phyloP scores from a whole-genome alignment of 208 protist genomes.

The Crithidia brevicula region DNA sequence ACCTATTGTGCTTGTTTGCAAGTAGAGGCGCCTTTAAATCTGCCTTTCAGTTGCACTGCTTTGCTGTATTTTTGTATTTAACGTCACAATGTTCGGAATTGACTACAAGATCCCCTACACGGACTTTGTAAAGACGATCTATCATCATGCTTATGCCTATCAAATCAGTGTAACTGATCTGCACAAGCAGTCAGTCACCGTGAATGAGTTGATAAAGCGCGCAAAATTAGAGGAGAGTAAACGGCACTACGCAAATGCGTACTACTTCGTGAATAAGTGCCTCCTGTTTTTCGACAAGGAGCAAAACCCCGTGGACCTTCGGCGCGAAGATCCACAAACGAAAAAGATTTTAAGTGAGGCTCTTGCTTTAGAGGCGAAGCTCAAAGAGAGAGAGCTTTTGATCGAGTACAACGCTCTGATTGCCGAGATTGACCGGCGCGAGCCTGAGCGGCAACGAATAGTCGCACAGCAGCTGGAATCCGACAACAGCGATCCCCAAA shows the following conservation, averaged over 20 bases:
- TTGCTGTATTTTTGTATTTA: conserved; percentile 16
- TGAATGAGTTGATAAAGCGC: conserved; percentile 19
- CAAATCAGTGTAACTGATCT: conserved; percentile 18
- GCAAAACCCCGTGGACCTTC: conserved; percentile 28
- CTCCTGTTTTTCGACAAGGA: conserved; percentile 56
- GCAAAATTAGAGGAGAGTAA: conserved; percentile 21
- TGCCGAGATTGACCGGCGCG: conserved; percentile 34
- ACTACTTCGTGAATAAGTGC: conserved; percentile 53
- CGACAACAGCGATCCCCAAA: background rate
- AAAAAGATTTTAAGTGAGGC: conserved; percentile 28
- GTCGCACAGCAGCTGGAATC: conserved; percentile 40
- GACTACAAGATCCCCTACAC: conserved; percentile 56
- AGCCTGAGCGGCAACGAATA: conserved; percentile 39
- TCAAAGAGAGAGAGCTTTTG: conserved; percentile 33
- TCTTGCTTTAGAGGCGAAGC: conserved; percentile 29
- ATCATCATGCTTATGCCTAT: conserved; percentile 46
- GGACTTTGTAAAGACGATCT: conserved; percentile 65
- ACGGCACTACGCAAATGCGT: conserved; percentile 44
- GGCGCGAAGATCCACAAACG: conserved; percentile 8
- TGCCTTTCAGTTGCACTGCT: background rate
- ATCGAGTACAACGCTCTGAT: conserved; percentile 41
- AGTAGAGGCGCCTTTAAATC: background rate
- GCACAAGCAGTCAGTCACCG: conserved; percentile 31
- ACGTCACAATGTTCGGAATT: conserved; percentile 44
- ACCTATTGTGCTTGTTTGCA: no score